Evolutionary conservation across 2,329 filamentous ascomycete genomes (phyloP), one percentile per base, ranked within the genome.

Genomic region (Diaporthe australafricana): DNA sequence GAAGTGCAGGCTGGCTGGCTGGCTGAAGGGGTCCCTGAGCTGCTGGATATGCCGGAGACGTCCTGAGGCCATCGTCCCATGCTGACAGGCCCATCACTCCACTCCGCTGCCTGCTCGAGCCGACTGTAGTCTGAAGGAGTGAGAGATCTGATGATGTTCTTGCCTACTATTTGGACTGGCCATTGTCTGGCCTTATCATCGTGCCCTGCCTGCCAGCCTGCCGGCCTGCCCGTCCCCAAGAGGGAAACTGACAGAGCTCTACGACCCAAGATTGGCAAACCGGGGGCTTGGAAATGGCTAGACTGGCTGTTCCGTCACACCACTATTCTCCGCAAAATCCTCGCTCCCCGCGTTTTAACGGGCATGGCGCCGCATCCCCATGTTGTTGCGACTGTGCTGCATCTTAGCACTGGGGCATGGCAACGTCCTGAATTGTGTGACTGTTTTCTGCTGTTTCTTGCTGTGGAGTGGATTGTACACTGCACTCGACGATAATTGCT

Each of bases 291-390:
- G n/a, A 65, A 65, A 65, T 50, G 60, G 60, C 60, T 65, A 65
- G 60, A 65, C 60, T 65, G 42, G 60, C 38, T 45, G 56, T 65
- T 65, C 60, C 45, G 60, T 65, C 60, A 65, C 60, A 65, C 60
- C 60, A 63, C 42, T 63, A 17, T 65, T 65, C 60, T 65, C 60
- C 60, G 60, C 60, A 65, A 50, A 65, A 65, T 65, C 60, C 45
- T 65, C 60, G 60, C 45, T 65, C 60, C 60, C 60, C 60, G 60
- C 60, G 60, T 63, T 63, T 48, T 25, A 63, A 63, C 60, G 42
- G 60, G 60, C 60, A 63, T 63, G 60, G 60, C 60, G 60, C n/a
- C 60, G 27, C 60, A 50, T 50, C 45, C 45, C 60, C 45, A 50
- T 65, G 17, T 65, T 30, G 40, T 27, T 20, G 17, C 5, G 2